phyloP scores from a whole-genome alignment of 2,329 filamentous ascomycete genomes.

The Aulographum hederae region DNA sequence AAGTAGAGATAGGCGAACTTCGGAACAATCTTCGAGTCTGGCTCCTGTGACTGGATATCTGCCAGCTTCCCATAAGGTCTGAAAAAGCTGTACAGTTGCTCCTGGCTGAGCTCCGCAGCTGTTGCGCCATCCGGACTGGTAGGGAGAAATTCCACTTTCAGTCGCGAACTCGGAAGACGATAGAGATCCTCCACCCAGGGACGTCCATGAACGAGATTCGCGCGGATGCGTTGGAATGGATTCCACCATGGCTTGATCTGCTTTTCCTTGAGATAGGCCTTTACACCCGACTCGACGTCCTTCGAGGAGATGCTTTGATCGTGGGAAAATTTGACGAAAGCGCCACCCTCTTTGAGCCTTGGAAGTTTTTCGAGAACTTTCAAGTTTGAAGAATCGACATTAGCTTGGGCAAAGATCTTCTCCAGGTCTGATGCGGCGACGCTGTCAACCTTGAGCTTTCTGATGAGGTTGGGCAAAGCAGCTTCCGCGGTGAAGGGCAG shows the following conservation, averaged over 20 bases:
- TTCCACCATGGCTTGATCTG: slow-evolving; percentile 82
- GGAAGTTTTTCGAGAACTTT: slow-evolving; percentile 69
- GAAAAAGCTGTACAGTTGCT: slow-evolving; percentile 73
- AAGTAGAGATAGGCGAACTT: slow-evolving; percentile 71
- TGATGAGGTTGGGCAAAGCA: slow-evolving; percentile 29
- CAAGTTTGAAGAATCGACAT: slow-evolving; percentile 43
- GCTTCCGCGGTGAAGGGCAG: slow-evolving; percentile 29
- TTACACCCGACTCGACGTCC: slow-evolving; percentile 42
- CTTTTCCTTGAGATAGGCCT: slow-evolving; percentile 44
- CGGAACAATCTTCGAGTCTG: slow-evolving; percentile 71
- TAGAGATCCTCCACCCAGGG: slow-evolving; percentile 93
- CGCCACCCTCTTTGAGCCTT: slow-evolving; percentile 76
- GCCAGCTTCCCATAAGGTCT: slow-evolving; percentile 77
- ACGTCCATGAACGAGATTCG: slow-evolving; percentile 58
- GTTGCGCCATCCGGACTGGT: slow-evolving; percentile 50
- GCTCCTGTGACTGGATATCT: slow-evolving; percentile 66
- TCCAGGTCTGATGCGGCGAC: slow-evolving; percentile 37
- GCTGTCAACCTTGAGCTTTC: slow-evolving; percentile 21
- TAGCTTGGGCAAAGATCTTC: slow-evolving; percentile 36
- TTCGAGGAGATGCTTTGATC: slow-evolving; percentile 26
- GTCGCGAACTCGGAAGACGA: slow-evolving; percentile 54
- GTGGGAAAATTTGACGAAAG: slow-evolving; percentile 71
- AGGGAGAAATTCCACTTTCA: slow-evolving; percentile 75
- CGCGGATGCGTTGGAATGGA: slow-evolving; percentile 53
- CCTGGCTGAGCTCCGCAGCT: slow-evolving; percentile 65